phyloP scores from a whole-genome alignment of 768 basidiomycete genomes.

The Tulasnella sp. region DNA sequence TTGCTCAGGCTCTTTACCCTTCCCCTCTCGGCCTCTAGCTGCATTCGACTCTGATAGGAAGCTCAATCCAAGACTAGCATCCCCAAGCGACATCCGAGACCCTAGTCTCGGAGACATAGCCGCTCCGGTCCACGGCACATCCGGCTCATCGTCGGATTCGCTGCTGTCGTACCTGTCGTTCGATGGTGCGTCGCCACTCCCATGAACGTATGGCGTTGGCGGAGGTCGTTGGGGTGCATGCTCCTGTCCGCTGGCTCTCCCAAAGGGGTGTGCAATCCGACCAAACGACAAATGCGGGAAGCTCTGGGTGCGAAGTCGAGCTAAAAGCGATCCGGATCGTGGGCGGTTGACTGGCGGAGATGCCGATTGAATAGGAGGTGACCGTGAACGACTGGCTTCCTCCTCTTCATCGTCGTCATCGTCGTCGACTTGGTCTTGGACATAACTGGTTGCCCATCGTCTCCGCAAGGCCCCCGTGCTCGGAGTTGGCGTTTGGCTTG shows the following conservation, averaged over 20 bases:
- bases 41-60: background rate
- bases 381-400: background rate
- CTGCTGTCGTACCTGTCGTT: background rate
- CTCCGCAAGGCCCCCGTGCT: background rate
- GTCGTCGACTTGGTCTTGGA: background rate
- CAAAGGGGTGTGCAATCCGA: background rate
- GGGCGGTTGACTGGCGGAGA: background rate
- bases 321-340: background rate
- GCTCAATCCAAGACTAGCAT: background rate
- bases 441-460: background rate
- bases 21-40: background rate
- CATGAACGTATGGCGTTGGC: background rate
- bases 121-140: conserved; percentile 1
- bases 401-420: background rate
- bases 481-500: background rate
- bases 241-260: background rate
- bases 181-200: background rate
- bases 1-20: background rate
- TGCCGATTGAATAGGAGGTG: background rate
- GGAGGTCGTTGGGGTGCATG: background rate
- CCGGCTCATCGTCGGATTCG: background rate
- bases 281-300: background rate
- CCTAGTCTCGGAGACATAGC: background rate
- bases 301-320: background rate
- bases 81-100: background rate